phyloP scores from a whole-genome alignment of 1,139 yeast genomes.

The Debaryomyces fabryi region DNA sequence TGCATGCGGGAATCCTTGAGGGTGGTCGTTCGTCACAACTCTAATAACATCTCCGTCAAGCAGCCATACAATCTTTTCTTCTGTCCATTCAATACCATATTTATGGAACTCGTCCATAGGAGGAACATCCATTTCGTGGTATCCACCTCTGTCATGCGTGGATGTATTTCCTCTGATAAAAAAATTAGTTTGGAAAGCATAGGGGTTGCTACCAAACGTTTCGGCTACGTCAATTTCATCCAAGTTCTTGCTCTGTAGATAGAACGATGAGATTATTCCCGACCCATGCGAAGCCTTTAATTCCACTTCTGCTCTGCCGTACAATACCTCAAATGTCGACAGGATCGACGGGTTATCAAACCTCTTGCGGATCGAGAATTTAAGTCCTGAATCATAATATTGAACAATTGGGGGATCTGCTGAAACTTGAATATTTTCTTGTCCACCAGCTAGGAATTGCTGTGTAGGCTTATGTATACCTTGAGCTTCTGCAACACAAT shows the following conservation, averaged over 20 bases:
- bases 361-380: constrained; percentile 26
- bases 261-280: constrained; percentile 49
- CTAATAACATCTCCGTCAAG: constrained; percentile 34
- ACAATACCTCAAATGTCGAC: constrained; percentile 40
- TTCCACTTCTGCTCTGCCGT: constrained; percentile 47
- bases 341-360: constrained; percentile 43
- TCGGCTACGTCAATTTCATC: constrained; percentile 54
- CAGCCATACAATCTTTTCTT: constrained; percentile 33
- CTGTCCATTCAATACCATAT: constrained; percentile 46
- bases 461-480: neutral
- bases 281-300: constrained; percentile 39
- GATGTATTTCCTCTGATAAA: constrained; percentile 48
- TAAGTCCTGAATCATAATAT: constrained; percentile 17
- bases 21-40: constrained; percentile 19
- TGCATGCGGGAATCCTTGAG: constrained; percentile 38
- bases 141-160: constrained; percentile 45
- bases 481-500: constrained; percentile 1
- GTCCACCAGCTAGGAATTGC: neutral
- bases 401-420: constrained; percentile 12
- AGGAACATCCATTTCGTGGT: constrained; percentile 26
- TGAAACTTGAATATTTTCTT: constrained; percentile 8
- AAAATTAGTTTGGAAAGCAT: constrained; percentile 43
- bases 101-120: constrained; percentile 29
- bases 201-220: constrained; percentile 42
- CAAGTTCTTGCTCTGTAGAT: constrained; percentile 48